Percentiles rank a stretch among this genome's conserved stretches.
phyloP scores from a whole-genome alignment of 257 asterid genomes.

The Buddleja alternifolia region DNA sequence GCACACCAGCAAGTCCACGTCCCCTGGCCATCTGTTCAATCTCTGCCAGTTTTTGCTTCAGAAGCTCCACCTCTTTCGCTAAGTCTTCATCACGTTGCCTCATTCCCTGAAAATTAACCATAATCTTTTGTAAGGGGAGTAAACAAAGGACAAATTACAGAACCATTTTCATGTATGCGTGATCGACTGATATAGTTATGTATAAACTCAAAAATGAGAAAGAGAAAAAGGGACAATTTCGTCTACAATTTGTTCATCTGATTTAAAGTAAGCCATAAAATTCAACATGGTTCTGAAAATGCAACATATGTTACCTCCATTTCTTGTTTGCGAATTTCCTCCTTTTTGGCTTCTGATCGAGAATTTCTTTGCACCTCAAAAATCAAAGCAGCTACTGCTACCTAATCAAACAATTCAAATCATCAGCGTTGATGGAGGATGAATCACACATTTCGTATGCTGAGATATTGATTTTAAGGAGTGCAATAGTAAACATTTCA shows the following conservation, averaged over 20 bases:
- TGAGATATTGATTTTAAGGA: neutral
- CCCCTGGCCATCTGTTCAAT: conserved; percentile 58
- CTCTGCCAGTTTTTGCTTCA: conserved; percentile 58
- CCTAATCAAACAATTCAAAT: conserved; percentile 48
- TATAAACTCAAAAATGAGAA: neutral
- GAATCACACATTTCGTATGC: conserved; percentile 1
- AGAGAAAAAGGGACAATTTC: neutral
- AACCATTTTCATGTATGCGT: neutral
- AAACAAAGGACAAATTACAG: neutral
- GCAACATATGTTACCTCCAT: conserved; percentile 53
- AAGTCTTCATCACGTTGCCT: conserved; percentile 69
- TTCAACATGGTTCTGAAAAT: neutral
- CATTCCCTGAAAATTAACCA: conserved; percentile 49
- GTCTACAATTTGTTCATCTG: neutral
- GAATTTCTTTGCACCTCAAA: conserved; percentile 94
- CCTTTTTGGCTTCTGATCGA: conserved; percentile 93
- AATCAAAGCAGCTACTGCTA: conserved; percentile 75
- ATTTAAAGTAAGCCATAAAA: conserved; percentile 5
- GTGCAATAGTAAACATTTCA: neutral
- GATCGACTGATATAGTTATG: too few relatives aligned
- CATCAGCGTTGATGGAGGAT: conserved; percentile 8
- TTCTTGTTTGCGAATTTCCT: conserved; percentile 78
- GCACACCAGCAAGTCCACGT: conserved; percentile 51
- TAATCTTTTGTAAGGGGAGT: neutral
- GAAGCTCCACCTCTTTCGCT: conserved; percentile 63